A percentile compares a stretch with the other conserved stretches of the same genome.
These are phyloP conservation scores for Phtheirospermum japonicum DNA, from an alignment of 257 asterid genomes.

Conservation along the genomic window DNA sequence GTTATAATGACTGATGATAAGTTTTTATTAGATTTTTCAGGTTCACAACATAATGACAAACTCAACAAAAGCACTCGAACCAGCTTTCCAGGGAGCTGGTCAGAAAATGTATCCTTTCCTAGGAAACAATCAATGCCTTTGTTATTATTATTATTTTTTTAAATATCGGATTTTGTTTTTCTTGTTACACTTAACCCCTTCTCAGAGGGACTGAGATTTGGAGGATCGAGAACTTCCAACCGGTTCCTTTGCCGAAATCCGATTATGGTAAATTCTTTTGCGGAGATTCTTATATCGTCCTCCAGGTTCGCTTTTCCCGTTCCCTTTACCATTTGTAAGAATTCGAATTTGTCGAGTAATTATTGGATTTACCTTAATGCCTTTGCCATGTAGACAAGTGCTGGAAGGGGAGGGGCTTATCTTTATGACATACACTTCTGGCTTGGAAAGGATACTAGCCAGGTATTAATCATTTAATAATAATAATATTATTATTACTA, in stretches of 20 bases:
- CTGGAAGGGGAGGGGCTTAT: conserved; percentile 90
- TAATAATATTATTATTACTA: too few relatives aligned
- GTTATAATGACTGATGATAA: neutral
- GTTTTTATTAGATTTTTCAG: neutral
- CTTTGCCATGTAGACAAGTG: conserved; percentile 47
- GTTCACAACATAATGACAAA: conserved; percentile 46
- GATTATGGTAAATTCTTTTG: conserved; percentile 88
- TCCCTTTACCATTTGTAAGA: conserved; percentile 16
- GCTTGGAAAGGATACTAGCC: conserved; percentile 98
- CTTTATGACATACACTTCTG: conserved; percentile 84
- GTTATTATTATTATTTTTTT: neutral
- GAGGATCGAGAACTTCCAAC: conserved; percentile 93
- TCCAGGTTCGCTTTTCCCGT: conserved; percentile 57
- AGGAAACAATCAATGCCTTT: neutral
- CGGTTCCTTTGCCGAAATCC: conserved; percentile 84
- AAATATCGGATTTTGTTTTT: neutral
- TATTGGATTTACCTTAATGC: conserved; percentile 12
- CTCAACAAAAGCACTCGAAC: conserved; percentile 70
- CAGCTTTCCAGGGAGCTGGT: conserved; percentile 94
- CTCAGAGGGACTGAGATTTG: conserved; percentile 89
- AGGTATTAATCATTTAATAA: conserved; percentile 39
- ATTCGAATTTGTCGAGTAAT: neutral
- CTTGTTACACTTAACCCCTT: conserved; percentile 45
- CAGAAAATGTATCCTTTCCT: conserved; percentile 81
- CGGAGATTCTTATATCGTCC: conserved; percentile 85